A percentile compares a stretch with the other conserved stretches of the same genome.
Conservation (phyloP, 352 stramenopile species). For the Thalassiosira gravida region DNA sequence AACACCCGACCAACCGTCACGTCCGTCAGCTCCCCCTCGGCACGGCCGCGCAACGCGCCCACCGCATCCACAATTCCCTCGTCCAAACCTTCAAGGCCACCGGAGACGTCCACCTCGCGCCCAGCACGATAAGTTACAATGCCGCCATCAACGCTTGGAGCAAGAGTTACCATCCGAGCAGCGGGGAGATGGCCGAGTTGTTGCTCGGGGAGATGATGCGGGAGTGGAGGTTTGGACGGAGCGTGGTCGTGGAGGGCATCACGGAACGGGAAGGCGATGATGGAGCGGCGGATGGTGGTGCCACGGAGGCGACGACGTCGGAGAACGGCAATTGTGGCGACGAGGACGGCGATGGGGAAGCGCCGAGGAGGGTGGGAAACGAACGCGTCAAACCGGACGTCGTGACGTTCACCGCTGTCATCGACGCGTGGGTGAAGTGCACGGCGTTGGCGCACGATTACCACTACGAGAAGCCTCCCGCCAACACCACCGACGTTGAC, state of each 20-base stretch:
- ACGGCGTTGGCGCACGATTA: constrained; percentile 69
- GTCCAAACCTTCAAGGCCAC: constrained; percentile 57
- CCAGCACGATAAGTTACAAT: constrained; percentile 71
- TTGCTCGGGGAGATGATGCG: constrained; percentile 71
- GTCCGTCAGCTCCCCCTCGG: constrained; percentile 32
- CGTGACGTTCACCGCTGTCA: constrained; percentile 58
- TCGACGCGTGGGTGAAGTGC: constrained; percentile 70
- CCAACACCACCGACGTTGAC: not conserved
- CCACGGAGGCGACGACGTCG: not conserved
- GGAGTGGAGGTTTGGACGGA: constrained; percentile 41
- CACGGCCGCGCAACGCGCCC: constrained; percentile 62
- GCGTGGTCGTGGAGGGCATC: not conserved
- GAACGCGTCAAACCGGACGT: constrained; percentile 58
- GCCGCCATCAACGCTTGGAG: constrained; percentile 74
- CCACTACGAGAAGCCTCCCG: constrained; percentile 32
- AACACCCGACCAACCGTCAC: not conserved
- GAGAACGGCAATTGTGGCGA: not conserved
- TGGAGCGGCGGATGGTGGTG: constrained; percentile 3
- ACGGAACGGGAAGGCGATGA: not conserved
- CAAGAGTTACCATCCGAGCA: constrained; percentile 60
- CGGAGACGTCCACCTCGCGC: constrained; percentile 50
- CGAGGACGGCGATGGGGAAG: not conserved
- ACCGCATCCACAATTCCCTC: constrained; percentile 69
- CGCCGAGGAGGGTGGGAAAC: constrained; percentile 35
- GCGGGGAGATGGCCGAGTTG: constrained; percentile 52